Percentiles rank a stretch among this genome's conserved stretches.
phyloP scores from a whole-genome alignment of 345 rosid species.

The Euphorbia tirucalli region DNA sequence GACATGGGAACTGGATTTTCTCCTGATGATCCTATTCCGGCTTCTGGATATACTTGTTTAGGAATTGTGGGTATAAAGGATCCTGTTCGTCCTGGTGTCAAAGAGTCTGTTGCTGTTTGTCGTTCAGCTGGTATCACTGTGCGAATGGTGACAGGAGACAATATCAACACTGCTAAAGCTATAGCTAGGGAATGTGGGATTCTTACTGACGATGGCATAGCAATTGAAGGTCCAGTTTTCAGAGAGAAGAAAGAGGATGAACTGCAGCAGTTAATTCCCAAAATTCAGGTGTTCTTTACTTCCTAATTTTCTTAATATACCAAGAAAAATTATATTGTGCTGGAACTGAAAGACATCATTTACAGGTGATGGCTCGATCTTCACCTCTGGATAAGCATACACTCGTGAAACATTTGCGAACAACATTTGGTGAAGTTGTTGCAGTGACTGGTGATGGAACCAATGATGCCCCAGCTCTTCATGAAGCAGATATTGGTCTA shows the following conservation, averaged over 20 bases:
- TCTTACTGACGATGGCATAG: conserved; percentile 73
- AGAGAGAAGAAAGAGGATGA: conserved; percentile 79
- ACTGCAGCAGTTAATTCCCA: conserved; percentile 65
- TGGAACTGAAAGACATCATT: conserved; percentile 13
- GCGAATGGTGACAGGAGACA: conserved; percentile 97
- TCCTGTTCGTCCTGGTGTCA: conserved; percentile 94
- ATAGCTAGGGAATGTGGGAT: conserved; percentile 96
- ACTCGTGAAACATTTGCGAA: conserved; percentile 74
- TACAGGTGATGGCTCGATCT: conserved; percentile 94
- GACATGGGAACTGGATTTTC: conserved; percentile 59
- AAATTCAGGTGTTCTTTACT: conserved; percentile 64
- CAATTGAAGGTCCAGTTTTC: conserved; percentile 86
- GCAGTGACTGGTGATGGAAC: conserved; percentile 97
- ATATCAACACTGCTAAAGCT: conserved; percentile 87
- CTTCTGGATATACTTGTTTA: conserved; percentile 55
- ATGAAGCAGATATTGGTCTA: conserved; percentile 94
- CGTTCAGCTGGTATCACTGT: conserved; percentile 86
- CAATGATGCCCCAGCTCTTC: conserved; percentile 96
- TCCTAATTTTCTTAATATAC: conserved; percentile 9
- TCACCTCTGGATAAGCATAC: conserved; percentile 94
- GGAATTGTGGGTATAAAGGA: conserved; percentile 93
- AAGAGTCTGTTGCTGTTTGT: conserved; percentile 81
- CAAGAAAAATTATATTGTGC: background rate
- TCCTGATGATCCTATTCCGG: conserved; percentile 54
- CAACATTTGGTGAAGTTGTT: conserved; percentile 76